Percentiles rank a stretch among this genome's conserved stretches.
phyloP scores from a whole-genome alignment of 1,139 yeast genomes.

The Kurtzmaniella natalensis region DNA sequence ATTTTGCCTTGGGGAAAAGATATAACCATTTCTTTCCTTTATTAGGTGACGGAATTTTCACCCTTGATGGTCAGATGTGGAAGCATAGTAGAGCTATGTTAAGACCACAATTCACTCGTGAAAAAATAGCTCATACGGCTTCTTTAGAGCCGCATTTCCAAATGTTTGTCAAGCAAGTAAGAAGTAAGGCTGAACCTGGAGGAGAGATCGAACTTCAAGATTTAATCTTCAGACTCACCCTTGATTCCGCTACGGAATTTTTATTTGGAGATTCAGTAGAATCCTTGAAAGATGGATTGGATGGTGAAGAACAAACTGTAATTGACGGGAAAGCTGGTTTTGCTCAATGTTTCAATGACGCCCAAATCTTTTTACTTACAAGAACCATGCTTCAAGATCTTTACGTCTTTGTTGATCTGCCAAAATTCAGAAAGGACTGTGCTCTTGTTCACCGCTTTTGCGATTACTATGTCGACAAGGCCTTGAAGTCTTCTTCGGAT shows the following conservation, averaged over 20 bases:
- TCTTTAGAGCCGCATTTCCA: constrained; percentile 46
- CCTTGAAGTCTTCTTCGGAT: constrained; percentile 22
- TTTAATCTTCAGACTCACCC: constrained; percentile 46
- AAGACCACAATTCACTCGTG: constrained; percentile 56
- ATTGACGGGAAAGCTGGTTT: constrained; percentile 34
- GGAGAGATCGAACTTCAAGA: constrained; percentile 43
- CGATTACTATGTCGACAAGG: constrained; percentile 25
- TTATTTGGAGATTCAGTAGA: constrained; percentile 53
- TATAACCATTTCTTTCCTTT: constrained; percentile 38
- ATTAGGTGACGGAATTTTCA: constrained; percentile 56
- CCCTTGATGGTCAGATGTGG: constrained; percentile 55
- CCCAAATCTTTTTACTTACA: constrained; percentile 31
- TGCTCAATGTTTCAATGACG: constrained; percentile 38
- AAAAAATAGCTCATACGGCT: constrained; percentile 48
- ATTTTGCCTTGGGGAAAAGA: constrained; percentile 49
- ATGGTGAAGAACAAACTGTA: constrained; percentile 11
- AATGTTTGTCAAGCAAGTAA: constrained; percentile 30
- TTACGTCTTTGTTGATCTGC: constrained; percentile 28
- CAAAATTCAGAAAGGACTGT: constrained; percentile 27
- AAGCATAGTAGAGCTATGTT: constrained; percentile 54
- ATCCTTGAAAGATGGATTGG: constrained; percentile 26
- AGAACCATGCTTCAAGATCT: constrained; percentile 34
- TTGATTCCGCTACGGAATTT: constrained; percentile 57
- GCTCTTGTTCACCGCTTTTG: constrained; percentile 32
- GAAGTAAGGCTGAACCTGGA: constrained; percentile 20